Evolutionary conservation across 495 filamentous ascomycete species (phyloP).

Genomic region (Penicillium tannophilum): DNA sequence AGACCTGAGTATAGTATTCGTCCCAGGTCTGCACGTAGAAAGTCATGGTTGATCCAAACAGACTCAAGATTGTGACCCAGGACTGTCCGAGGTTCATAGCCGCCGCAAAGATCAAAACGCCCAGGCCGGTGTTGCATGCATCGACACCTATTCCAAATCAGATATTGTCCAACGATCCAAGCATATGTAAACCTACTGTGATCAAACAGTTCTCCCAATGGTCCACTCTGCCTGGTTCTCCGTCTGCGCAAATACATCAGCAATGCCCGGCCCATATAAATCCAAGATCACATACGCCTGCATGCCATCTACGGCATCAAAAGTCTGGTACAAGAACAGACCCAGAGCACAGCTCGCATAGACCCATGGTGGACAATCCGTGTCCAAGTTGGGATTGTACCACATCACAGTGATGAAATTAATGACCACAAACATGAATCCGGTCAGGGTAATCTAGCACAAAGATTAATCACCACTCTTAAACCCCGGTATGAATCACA

Average conservation of each 20-base stretch:
- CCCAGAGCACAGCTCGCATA: conserved; percentile 89
- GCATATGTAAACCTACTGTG: conserved; percentile 64
- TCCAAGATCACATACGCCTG: conserved; percentile 69
- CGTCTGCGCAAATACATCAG: conserved; percentile 53
- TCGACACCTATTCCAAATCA: conserved; percentile 65
- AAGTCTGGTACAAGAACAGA: conserved; percentile 95
- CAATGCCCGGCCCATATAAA: conserved; percentile 6
- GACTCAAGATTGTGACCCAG: conserved; percentile 81
- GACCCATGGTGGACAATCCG: conserved; percentile 92
- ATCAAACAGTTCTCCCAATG: conserved; percentile 94
- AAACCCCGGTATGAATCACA: not conserved
- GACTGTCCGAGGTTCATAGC: conserved; percentile 90
- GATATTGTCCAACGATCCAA: not conserved
- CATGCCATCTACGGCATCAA: conserved; percentile 93
- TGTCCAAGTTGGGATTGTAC: conserved; percentile 94
- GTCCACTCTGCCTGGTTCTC: conserved; percentile 88
- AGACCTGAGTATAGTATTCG: conserved; percentile 95
- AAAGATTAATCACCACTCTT: not conserved
- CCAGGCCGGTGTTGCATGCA: conserved; percentile 92
- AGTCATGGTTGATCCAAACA: conserved; percentile 83
- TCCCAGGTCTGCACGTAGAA: conserved; percentile 99
- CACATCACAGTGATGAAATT: conserved; percentile 93
- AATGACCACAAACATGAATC: conserved; percentile 86
- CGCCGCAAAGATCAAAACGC: conserved; percentile 86
- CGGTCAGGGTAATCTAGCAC: conserved; percentile 78